Base-by-base conservation (phyloP, 1,139 yeast species). In the Sporopachydermia cereana region DNA sequence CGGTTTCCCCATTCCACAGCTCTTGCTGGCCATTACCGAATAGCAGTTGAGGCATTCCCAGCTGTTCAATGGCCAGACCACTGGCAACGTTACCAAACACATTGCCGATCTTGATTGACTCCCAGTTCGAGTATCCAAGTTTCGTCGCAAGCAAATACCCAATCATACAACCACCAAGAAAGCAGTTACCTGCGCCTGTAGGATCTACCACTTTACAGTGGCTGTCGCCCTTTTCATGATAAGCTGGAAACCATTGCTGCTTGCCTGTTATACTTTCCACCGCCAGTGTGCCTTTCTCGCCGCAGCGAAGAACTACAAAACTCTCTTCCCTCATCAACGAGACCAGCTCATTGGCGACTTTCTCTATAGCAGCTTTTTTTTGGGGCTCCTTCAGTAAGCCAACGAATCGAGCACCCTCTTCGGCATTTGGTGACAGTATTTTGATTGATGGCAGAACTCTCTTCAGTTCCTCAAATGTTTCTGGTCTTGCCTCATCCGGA, bases 181-280 rank as follows among this genome's bases (percentile, higher is more conserved):
- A 88, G 0, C 93, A 71, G 58, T 89, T 89, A 0, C 97, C 97
- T 2, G 95, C 96, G 0, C 97, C 97, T 0, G 96, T 89, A 0
- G 95, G 95, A 59, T 89, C 97, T 2, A 77, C 64, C 1, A 88
- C 91, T 30, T 63, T 61, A 2, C 39, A 46, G 12, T 43, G 18
- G 2, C 51, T 45, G 16, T 57, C 54, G 1, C 41, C 27, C 0
- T 52, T 47, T 17, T 53, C 57, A 57, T 85, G 95, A 57, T 81
- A 89, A 0, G 96, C 88, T 0, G 93, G 91, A 25, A 77, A 70
- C 74, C 78, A 69, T 12, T 54, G 49, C 3, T 56, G 46, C 20
- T 36, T 42, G 3, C 39, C 3, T 43, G 31, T 34, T n/a, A 12
- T 21, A 9, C 22, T 34, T 20, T 34, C 39, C 9, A 3, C 46